Percentiles rank a stretch among this genome's conserved stretches.
These are phyloP conservation scores for Irpex rosettiformis DNA, from an alignment of 1,284 basidiomycete species.

Conservation along the genomic window DNA sequence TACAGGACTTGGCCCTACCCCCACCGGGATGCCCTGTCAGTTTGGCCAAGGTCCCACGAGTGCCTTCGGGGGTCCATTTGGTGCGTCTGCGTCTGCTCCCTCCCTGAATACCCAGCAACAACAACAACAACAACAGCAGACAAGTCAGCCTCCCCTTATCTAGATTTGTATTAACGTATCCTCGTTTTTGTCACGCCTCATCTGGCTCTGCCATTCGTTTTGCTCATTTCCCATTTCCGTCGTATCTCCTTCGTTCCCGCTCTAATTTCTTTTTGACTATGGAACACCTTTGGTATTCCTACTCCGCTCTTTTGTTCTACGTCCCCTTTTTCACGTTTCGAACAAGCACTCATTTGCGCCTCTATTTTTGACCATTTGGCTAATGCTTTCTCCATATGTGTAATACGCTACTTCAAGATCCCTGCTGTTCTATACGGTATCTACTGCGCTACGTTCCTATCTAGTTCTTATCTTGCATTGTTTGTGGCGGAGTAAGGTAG, in stretches of 20 bases:
- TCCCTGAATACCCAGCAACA: slow-evolving; percentile 1
- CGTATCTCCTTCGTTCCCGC: not conserved
- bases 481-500: too few relatives aligned
- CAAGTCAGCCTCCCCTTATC: slow-evolving; percentile 5
- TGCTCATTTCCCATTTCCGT: not conserved
- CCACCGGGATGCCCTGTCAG: slow-evolving; percentile 5
- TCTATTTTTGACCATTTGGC: not conserved
- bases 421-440: not conserved
- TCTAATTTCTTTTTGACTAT: not conserved
- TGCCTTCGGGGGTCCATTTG: slow-evolving; percentile 5
- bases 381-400: not conserved
- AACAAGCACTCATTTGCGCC: not conserved
- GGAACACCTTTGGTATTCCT: not conserved
- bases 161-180: not conserved
- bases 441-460: not conserved
- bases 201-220: not conserved
- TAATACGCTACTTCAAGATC: not conserved
- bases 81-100: not conserved
- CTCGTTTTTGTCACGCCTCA: not conserved
- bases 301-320: not conserved
- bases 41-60: not conserved
- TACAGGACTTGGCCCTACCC: not conserved
- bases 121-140: slow-evolving; percentile 9
- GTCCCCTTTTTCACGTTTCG: not conserved
- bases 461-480: too few relatives aligned